Base-by-base conservation (phyloP, 495 filamentous ascomycete species). In the Aspergillus bridgeri region DNA sequence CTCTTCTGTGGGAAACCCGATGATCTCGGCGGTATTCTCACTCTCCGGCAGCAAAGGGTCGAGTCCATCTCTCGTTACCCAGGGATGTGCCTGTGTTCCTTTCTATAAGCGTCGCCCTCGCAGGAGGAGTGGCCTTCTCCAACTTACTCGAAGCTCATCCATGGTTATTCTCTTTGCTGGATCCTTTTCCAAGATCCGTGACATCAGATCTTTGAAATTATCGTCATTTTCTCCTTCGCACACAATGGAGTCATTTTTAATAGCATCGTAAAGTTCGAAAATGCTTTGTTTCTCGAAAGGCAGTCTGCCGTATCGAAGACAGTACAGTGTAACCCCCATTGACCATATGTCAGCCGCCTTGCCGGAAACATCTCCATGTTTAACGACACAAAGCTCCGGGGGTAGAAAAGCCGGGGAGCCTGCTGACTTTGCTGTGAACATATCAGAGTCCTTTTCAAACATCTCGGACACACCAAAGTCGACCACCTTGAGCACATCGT, bases 381-480 rank as follows among this genome's bases (percentile, higher is more conserved):
- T 92, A 7, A 85, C 86, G 38, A 94, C 85, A 65, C 94, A 98
- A 22, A 98, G 70, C 71, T 98, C 94, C 3, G 94, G 94, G 0
- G 94, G 91, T 38, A 98, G 80, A 68, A 98, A 98, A 8, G 94
- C 95, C 3, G 94, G 94, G 7, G 92, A 96, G 11, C 94, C 94
- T 22, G 92, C 94, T 7, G 92, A 92, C 69, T 97, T 98, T 20
- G 89, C 88, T 2, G 92, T 98, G 70, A 84, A 83, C 95, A 98
- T 98, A 45, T 90, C 82, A 3, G 83, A 86, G 20, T 87, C 69
- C 72, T 96, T 97, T 61, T 93, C 89, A 61, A 98, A 98, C 85
- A 98, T 96, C 69, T 98, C 92, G 4, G 93, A 97, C 11, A 98
- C 94, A 15, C 94, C 94, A 78, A 98, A 98, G 74, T 98, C 94